Percentiles rank a stretch among this genome's conserved stretches.
phyloP scores from a whole-genome alignment of 176 grass and related monocot species.

The Ensete glaucum region DNA sequence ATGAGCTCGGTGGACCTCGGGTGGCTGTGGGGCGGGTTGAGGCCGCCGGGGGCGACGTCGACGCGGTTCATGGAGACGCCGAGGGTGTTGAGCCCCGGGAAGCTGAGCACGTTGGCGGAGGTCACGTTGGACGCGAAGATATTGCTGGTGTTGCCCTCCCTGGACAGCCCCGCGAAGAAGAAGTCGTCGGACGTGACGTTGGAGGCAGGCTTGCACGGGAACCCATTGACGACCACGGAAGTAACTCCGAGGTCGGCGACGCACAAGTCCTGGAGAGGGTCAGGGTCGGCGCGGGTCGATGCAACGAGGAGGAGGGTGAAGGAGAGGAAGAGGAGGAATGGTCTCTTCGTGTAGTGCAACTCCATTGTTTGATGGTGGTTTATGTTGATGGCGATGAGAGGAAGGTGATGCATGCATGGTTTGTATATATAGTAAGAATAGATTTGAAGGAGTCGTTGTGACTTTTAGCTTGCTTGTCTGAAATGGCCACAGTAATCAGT shows the following conservation, averaged over 20 bases:
- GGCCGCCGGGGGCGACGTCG: constrained; percentile 60
- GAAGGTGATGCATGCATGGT: no score
- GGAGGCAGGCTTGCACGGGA: constrained; percentile 55
- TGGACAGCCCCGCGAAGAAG: constrained; percentile 37
- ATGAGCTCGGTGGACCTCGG: constrained; percentile 65
- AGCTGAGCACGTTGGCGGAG: constrained; percentile 41
- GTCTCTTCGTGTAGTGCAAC: no score
- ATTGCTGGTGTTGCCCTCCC: constrained; percentile 28
- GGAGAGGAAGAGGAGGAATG: not conserved
- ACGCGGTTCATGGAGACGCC: constrained; percentile 82
- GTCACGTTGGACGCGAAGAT: constrained; percentile 23
- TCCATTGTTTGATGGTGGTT: no score
- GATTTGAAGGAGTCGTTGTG: no score
- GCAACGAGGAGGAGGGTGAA: not conserved
- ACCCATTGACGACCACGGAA: constrained; percentile 28
- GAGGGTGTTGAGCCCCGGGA: constrained; percentile 81
- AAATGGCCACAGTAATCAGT: no score
- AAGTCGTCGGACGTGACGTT: constrained; percentile 62
- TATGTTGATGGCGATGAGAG: no score
- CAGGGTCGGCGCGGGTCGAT: constrained; percentile 25
- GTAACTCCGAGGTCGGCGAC: constrained; percentile 21
- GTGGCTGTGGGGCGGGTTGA: constrained; percentile 79
- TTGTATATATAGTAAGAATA: no score
- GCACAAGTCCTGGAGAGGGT: constrained; percentile 76
- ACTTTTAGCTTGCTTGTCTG: no score